A percentile compares a stretch with the other conserved stretches of the same genome.
phyloP scores from a whole-genome alignment of 2,329 filamentous ascomycete genomes.

The Colletotrichum shisoi region DNA sequence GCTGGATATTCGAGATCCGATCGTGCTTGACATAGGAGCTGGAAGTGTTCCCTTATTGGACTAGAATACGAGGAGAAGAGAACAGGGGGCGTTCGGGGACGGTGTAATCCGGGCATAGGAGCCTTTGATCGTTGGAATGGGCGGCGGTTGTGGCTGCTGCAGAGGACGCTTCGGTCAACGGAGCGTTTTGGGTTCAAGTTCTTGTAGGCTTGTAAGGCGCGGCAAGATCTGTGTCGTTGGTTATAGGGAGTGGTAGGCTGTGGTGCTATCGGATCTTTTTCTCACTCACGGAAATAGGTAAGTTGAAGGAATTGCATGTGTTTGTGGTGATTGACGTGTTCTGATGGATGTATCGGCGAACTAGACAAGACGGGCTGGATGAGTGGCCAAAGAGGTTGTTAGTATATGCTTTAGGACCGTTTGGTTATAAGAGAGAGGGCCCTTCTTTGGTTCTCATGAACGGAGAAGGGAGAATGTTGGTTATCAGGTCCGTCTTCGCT shows the following conservation, averaged over 20 bases:
- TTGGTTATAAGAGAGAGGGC: not conserved
- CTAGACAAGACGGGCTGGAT: not conserved
- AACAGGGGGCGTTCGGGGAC: slow-evolving; percentile 1
- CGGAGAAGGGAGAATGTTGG: not conserved
- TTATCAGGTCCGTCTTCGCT: not conserved
- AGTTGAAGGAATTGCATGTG: not conserved
- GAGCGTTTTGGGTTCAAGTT: not conserved
- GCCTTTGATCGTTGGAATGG: slow-evolving; percentile 4
- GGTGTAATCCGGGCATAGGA: not conserved
- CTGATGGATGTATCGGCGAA: not conserved
- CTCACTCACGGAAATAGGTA: no score
- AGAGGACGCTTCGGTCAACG: not conserved
- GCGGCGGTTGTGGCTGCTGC: slow-evolving; percentile 8
- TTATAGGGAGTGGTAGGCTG: not conserved
- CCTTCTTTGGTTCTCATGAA: not conserved
- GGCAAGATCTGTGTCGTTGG: slow-evolving; percentile 8
- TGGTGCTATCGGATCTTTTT: not conserved
- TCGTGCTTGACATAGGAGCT: not conserved
- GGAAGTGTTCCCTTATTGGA: slow-evolving; percentile 6
- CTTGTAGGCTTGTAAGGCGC: not conserved
- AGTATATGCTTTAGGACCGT: not conserved
- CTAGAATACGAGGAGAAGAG: slow-evolving; percentile 4
- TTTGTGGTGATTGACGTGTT: not conserved
- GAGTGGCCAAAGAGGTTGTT: not conserved
- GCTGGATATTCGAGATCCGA: not conserved